Base-by-base conservation (phyloP, 495 filamentous ascomycete species). In the Aspergillus sparsus region DNA sequence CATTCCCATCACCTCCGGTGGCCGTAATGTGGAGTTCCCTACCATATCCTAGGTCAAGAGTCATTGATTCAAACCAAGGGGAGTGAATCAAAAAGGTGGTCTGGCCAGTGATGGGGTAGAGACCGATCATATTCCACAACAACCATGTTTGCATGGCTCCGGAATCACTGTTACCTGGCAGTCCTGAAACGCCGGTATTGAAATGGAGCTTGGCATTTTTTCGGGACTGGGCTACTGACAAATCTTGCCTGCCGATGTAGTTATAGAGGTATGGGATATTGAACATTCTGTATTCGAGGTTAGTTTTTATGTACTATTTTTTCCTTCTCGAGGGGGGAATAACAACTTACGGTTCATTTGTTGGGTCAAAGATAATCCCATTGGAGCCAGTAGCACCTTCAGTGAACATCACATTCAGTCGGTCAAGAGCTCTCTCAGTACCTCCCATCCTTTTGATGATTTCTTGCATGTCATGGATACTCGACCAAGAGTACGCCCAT, bases 201-300 rank as follows among this genome's bases (percentile, higher is more conserved):
- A 77, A 81, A 54, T 78, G 68, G 6, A 60, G 47, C 56, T 77
- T 78, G 21, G 76, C 74, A 31, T 79, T 67, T 11, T 70, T 52
- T 6, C 75, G 73, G 21, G 74, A 71, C 27, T 61, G 69, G 16
- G 54, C 42, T 5, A 78, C 76, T 0, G 74, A 76, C 6, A 84
- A 74, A 60, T 86, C 82, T 60, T 87, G 87, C 42, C 82, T 77
- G 59, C 79, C 78, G 46, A 83, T 80, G 71, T 81, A 92, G 71
- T 90, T 83, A 77, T 86, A 91, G 0, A 90, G 79, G 68, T 89
- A 92, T 0, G 87, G 87, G 5, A 84, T 78, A 5, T 82, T 81
- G 74, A 92, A 91, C 79, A 79, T 74, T 11, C 75, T 77, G 12
- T 21, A 27, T n/a, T n/a, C 33, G 13, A 8, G 13, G 37, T 47